phyloP scores from a whole-genome alignment of 148 eudicot species.

The Vaccinium myrtillus region DNA sequence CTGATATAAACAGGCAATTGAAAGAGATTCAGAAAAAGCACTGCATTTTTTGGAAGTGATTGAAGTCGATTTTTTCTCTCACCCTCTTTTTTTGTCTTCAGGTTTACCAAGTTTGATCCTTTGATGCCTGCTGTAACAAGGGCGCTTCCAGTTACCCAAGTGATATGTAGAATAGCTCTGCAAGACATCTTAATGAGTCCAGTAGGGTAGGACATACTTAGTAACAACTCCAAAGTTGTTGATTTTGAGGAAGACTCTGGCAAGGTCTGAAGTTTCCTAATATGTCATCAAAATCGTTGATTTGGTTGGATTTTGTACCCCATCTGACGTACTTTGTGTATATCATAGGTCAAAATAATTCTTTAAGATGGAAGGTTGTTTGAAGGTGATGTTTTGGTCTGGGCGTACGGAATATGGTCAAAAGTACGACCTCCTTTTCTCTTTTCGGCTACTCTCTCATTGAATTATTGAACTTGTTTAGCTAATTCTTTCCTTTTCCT shows the following conservation, averaged over 20 bases:
- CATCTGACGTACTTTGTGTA: background rate
- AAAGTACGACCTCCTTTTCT: slow-evolving; percentile 6
- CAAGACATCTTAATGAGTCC: slow-evolving; percentile 28
- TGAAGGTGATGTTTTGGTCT: slow-evolving; percentile 26
- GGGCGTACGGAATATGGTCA: slow-evolving; percentile 28
- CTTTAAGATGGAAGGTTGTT: slow-evolving; percentile 22
- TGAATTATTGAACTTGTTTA: background rate
- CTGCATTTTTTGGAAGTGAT: too few relatives aligned
- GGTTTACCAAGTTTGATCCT: slow-evolving; percentile 27
- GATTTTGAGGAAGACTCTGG: slow-evolving; percentile 18
- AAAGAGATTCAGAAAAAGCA: background rate
- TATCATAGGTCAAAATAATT: slow-evolving; percentile 20
- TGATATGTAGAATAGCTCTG: slow-evolving; percentile 24
- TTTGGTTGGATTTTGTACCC: background rate
- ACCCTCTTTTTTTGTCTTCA: slow-evolving; percentile 7
- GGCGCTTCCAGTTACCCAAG: slow-evolving; percentile 23
- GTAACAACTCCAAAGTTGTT: slow-evolving; percentile 27
- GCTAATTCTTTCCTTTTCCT: background rate
- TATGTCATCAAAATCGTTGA: background rate
- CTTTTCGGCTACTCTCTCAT: background rate
- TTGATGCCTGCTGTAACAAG: slow-evolving; percentile 19
- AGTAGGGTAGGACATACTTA: slow-evolving; percentile 18
- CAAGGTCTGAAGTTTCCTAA: slow-evolving; percentile 18
- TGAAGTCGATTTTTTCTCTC: background rate
- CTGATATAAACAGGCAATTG: background rate